Conservation (phyloP, 148 eudicot species). For the Oxyria digyna region DNA sequence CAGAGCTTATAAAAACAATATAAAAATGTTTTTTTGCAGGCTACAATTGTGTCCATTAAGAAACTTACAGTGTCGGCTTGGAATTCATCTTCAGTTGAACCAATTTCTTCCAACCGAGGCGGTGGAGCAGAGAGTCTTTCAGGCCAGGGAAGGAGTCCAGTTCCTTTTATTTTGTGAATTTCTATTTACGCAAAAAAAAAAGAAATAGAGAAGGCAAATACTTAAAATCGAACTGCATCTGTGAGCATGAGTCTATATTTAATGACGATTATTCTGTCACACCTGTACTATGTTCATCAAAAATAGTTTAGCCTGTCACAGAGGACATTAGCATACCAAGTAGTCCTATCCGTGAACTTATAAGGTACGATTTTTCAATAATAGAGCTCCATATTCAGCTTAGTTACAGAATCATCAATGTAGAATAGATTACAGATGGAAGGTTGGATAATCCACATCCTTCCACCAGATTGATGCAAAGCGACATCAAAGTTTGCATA, state of each 20-base stretch:
- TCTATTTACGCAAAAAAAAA: conserved; percentile 18
- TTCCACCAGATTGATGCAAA: not conserved
- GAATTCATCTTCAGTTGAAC: conserved; percentile 39
- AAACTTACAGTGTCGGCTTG: conserved; percentile 48
- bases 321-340: too few relatives aligned
- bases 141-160: conserved; percentile 68
- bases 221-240: not conserved
- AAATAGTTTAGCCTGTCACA: not conserved
- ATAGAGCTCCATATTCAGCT: not conserved
- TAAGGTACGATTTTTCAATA: not conserved
- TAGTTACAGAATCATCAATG: not conserved
- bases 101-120: conserved; percentile 57
- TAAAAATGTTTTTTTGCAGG: not conserved
- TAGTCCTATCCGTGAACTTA: not conserved
- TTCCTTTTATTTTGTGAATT: conserved; percentile 49
- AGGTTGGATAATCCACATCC: not conserved
- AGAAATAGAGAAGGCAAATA: not conserved
- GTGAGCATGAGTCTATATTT: not conserved
- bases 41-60: not conserved
- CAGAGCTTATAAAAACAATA: not conserved
- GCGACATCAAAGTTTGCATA: not conserved
- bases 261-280: not conserved
- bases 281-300: not conserved
- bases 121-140: conserved; percentile 44
- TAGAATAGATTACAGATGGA: not conserved